A percentile compares a stretch with the other conserved stretches of the same genome.
Conservation (phyloP, 306 rosid species). For the Corylus heterophylla region DNA sequence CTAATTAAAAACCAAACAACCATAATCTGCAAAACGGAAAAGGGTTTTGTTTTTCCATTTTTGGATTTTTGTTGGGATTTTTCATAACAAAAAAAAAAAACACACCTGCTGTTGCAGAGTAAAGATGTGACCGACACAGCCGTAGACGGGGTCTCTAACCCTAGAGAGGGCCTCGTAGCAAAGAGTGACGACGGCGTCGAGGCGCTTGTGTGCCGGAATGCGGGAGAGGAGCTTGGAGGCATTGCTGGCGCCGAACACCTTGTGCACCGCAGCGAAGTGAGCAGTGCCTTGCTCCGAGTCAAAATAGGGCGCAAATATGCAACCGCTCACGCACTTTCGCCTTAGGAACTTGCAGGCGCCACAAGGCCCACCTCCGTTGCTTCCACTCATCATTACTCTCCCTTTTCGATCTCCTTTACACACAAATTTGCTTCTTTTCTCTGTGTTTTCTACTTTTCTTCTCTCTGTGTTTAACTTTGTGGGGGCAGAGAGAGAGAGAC, state of each 20-base stretch:
- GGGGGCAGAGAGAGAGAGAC: constrained; percentile 28
- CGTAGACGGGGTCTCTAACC: constrained; percentile 85
- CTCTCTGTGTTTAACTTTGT: constrained; percentile 18
- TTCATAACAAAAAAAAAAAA: no score
- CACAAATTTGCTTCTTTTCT: constrained; percentile 19
- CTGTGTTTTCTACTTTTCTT: neutral
- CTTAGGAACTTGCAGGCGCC: constrained; percentile 94
- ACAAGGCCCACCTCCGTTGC: constrained; percentile 66
- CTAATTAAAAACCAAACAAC: neutral
- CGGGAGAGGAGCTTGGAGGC: constrained; percentile 77
- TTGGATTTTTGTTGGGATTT: neutral
- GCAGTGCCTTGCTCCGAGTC: constrained; percentile 80
- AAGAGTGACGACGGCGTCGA: constrained; percentile 78
- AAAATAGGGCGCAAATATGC: constrained; percentile 90
- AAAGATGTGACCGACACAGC: constrained; percentile 78
- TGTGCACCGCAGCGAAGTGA: constrained; percentile 91
- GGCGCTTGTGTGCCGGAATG: constrained; percentile 61
- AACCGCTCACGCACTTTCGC: constrained; percentile 76
- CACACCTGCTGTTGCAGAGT: constrained; percentile 83
- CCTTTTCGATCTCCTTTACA: neutral
- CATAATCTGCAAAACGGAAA: neutral
- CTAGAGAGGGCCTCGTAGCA: constrained; percentile 84
- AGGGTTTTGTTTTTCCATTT: neutral
- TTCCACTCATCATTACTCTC: constrained; percentile 37
- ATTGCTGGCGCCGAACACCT: constrained; percentile 97